Evolutionary conservation across 1,284 basidiomycete species (phyloP), one percentile per base, ranked within the genome.

Genomic region (Malassezia nana): DNA sequence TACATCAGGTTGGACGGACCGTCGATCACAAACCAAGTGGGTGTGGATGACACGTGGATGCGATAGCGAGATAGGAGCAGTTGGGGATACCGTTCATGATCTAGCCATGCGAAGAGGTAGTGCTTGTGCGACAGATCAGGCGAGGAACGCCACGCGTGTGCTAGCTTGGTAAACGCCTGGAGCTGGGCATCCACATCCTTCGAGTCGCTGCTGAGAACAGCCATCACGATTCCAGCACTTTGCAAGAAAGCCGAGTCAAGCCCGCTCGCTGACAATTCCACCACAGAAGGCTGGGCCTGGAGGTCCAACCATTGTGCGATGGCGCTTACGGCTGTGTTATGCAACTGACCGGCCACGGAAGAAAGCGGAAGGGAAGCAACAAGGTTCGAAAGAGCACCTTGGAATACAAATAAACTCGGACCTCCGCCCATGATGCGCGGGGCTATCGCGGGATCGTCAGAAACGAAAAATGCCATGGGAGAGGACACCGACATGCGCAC

Each of bases 101-200:
- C 69, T 51, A 72, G 67, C 67, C 67, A 74, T 1, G 62, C 67
- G 42, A 64, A 74, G 3, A 69, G 32, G 7, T 66, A 51, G 8
- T 31, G 32, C 24, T 38, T 22, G 20, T 38, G 30, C 15, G 45
- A 33, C 12, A 47, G 28, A 30, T 47, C 32, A 18, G 31, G 16
- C 15, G 45, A 47, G 12, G 45, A 35, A 24, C 45, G 25, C 65
- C 66, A 69, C 1, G 52, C 45, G 5, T 56, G 50, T 28, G 70
- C 61, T 12, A 60, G 40, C 13, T 57, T 46, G 4, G 58, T 55
- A 22, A 71, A n/a, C 6, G 54, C 47, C 9, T 51, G 32, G 15
- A 70, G 22, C 46, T 72, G 67, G 13, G 30, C 50, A 31, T 64
- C 62, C 16, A 64, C 53, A 15, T 56, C 58, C 1, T 60, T 64